Percentiles rank a stretch among this genome's conserved stretches.
Conservation (phyloP, 441 rosid genomes). For the Erodium moschatum region DNA sequence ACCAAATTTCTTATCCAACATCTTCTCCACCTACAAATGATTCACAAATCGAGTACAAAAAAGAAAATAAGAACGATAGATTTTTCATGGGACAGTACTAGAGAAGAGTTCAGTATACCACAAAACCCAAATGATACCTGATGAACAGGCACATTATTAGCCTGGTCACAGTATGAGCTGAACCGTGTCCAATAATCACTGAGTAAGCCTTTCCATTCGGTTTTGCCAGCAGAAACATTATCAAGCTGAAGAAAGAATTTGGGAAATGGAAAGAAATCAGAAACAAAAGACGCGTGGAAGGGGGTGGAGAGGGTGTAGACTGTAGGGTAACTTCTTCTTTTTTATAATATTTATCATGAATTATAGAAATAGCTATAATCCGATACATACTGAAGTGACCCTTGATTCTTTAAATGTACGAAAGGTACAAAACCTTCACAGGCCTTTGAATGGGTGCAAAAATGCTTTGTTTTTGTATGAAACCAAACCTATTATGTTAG, state of each 20-base stretch:
- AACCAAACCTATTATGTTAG: too few species aligned
- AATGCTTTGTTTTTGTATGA: too few species aligned
- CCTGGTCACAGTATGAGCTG: constrained; percentile 5
- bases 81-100: constrained; percentile 13
- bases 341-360: neutral
- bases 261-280: constrained; percentile 2
- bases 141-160: neutral
- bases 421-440: neutral
- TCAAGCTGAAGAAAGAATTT: neutral
- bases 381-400: neutral
- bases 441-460: neutral
- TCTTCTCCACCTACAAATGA: constrained; percentile 74
- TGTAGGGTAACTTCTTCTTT: neutral
- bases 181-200: constrained; percentile 9
- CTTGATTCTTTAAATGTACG: neutral
- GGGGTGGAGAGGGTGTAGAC: neutral
- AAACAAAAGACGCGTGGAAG: neutral
- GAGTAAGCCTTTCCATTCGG: constrained; percentile 8
- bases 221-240: constrained; percentile 6
- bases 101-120: constrained; percentile 12
- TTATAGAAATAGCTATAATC: neutral
- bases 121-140: constrained; percentile 33
- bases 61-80: constrained; percentile 15
- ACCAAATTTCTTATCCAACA: constrained; percentile 79
- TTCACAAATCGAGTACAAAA: constrained; percentile 7